Evolutionary conservation across 140 eudicot genomes (phyloP), one percentile per base, ranked within the genome.

Genomic region (Cichorium intybus): DNA sequence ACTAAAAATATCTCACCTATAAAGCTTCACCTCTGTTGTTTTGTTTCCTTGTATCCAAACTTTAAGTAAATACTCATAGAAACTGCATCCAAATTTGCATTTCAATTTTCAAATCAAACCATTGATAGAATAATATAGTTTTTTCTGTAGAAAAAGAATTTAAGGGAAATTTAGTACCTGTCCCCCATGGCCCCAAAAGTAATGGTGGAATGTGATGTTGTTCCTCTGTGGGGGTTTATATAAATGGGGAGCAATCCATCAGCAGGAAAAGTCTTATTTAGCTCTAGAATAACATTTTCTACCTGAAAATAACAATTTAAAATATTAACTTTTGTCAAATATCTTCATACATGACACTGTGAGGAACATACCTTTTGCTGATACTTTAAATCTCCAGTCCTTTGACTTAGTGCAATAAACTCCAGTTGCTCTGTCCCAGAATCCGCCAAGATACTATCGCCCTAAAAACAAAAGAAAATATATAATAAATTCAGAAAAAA

Each of bases 151-250:
- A 64, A 60, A 39, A 27, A 35, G 11, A 60, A 35, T 24, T 29
- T 43, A 14, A 26, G 11, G 27, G 11, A 60, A 35, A 20, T 29
- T 43, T 3, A 26, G 11, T 74, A 93, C 99, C 99, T 93, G 87
- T 93, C 99, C 31, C 99, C 99, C 99, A 93, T 93, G 70, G 99
- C 99, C 12, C 99, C 99, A 76, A 93, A 93, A 56, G 99, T 93
- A 71, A 93, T 85, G 65, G 99, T 88, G 59, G 99, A 79, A 68
- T 84, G 84, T n/a, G 99, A 83, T 46, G 80, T 29, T 66, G 89
- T 64, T 68, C 97, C 99, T 69, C 75, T 85, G 47, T 85, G 87
- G 20, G 99, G 97, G 72, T 85, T 80, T 24, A 93, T 79, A 76
- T 83, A 93, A 43, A 93, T 85, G 39, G 95, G 93, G 60, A 93